Evolutionary conservation across 2,329 filamentous ascomycete genomes (phyloP), one percentile per base, ranked within the genome.

Genomic region (Sporothrix dimorphospora): DNA sequence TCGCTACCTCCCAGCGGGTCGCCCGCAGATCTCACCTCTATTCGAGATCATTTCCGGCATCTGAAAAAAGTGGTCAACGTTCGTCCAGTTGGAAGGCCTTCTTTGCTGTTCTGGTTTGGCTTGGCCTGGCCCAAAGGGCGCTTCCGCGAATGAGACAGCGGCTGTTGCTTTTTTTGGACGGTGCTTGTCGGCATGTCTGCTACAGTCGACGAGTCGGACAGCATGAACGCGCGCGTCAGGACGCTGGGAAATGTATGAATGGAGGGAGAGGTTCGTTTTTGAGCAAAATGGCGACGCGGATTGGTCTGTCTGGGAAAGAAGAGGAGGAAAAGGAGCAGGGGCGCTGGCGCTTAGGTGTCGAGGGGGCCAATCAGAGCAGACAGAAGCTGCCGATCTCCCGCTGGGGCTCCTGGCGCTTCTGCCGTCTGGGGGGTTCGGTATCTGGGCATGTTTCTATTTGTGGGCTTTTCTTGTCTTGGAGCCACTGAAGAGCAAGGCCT

Each of bases 311-410:
- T 21, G 19, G 45, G 45, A 49, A n/a, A 19, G 45, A 21, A 24
- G 8, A 47, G 16, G 12, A 27, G 14, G 8, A 34, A 45, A 4
- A 34, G 9, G 19, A 21, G n/a, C 38, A 45, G 49, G 47, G 68
- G 24, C 16, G 27, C 27, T 34, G 68, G 68, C 68, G 68, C 68
- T 70, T 70, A 70, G 55, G 24, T 57, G 51, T 24, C 42, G 14
- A 4, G 40, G 19, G 24, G 68, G 16, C 68, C 68, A 70, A 70
- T 70, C 68, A 70, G 11, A 14, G 45, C 65, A 1, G 1, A 9
- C 24, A 49, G 27, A 7, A 16, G 42, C 55, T 38, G 68, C 45
- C 38, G 68, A 70, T 70, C 68, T 61, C 68, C 68, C 68, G 68
- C 66, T 42, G 34, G 27, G 30, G n/a, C 19, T 55, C 8, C 9